phyloP scores from a whole-genome alignment of 305 asterid species.

The Fraxinus sp. region DNA sequence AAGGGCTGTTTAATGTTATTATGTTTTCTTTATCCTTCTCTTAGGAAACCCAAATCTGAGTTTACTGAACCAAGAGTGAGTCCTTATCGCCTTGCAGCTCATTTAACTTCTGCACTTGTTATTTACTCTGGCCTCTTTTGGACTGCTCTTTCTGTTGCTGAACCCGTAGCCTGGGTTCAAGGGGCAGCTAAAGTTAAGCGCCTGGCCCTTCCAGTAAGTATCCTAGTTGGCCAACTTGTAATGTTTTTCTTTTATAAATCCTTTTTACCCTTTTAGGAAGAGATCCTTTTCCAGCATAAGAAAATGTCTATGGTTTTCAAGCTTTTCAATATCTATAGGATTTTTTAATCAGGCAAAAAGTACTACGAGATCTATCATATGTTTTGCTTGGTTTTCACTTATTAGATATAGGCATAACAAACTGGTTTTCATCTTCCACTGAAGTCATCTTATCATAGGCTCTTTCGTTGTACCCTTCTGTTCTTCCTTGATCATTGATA shows the following conservation, averaged over 20 bases:
- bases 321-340: neutral
- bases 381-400: neutral
- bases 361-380: neutral
- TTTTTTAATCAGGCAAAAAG: neutral
- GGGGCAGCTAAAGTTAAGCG: constrained; percentile 88
- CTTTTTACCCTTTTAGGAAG: neutral
- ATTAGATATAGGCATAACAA: neutral
- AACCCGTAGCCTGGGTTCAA: constrained; percentile 73
- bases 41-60: constrained; percentile 78
- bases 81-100: constrained; percentile 96
- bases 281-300: neutral
- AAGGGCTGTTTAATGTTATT: constrained; percentile 13
- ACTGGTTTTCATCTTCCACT: neutral
- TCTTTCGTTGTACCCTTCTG: neutral
- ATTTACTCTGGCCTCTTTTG: constrained; percentile 87
- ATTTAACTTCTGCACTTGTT: constrained; percentile 89
- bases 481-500: neutral
- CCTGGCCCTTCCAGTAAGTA: constrained; percentile 72
- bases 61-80: constrained; percentile 88
- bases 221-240: constrained; percentile 51
- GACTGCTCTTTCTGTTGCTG: constrained; percentile 90
- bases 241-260: neutral
- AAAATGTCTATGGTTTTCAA: neutral
- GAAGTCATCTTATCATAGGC: neutral
- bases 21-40: constrained; percentile 17